Conservation (phyloP, 202 grass and related monocot genomes). For the Digitaria exilis region DNA sequence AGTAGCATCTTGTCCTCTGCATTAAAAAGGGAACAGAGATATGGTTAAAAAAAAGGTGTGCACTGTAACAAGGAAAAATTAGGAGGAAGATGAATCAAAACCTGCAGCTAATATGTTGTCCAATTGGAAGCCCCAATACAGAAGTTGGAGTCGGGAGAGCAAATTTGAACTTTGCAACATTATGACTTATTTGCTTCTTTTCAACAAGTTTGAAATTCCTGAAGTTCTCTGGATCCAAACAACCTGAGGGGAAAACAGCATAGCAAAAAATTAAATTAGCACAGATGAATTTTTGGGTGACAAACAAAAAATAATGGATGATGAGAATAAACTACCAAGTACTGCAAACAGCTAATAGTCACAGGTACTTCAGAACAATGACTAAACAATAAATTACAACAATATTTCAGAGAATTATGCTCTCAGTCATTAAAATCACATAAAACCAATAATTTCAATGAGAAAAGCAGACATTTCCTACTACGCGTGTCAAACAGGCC, state of each 20-base stretch:
- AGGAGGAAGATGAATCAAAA: constrained; percentile 33
- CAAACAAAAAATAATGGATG: neutral
- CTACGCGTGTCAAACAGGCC: neutral
- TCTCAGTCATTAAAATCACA: neutral
- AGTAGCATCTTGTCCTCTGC: constrained; percentile 78
- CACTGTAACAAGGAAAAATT: neutral
- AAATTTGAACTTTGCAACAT: constrained; percentile 91
- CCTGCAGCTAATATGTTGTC: constrained; percentile 99
- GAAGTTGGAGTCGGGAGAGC: constrained; percentile 75
- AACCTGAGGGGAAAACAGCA: constrained; percentile 40
- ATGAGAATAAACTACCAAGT: neutral
- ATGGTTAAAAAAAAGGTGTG: neutral
- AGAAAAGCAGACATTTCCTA: neutral
- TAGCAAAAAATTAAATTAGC: constrained; percentile 11
- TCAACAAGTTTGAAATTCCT: constrained; percentile 86
- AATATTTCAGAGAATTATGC: neutral
- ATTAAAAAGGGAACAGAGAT: constrained; percentile 17
- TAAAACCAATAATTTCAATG: neutral
- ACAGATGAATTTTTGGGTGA: neutral
- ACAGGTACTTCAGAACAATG: neutral
- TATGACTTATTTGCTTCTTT: constrained; percentile 87
- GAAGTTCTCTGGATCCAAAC: constrained; percentile 88
- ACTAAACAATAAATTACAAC: neutral
- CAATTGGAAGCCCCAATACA: constrained; percentile 82
- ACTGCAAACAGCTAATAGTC: neutral